Base-by-base conservation (phyloP, 805 yeast species). In the Candida vaughaniae region DNA sequence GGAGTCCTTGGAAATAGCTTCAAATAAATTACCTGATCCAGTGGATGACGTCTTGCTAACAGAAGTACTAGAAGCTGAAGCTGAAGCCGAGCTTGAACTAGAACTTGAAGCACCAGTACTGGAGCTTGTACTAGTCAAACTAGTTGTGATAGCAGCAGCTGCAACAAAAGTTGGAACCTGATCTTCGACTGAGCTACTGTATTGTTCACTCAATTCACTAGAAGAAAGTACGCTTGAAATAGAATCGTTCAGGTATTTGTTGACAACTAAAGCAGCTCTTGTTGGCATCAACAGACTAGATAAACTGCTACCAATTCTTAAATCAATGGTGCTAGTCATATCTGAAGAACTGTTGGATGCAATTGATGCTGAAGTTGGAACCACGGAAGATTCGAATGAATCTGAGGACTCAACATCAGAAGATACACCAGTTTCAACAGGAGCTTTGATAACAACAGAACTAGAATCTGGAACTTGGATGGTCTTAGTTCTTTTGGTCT, bases 21-120 rank as follows among this genome's bases (percentile, higher is more conserved):
- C 43, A 54, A 81, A 79, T n/a, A 82, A 59, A 43, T 74, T 69
- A 22, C 64, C 63, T 9, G 59, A 38, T 41, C 51, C 48, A 33
- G 34, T 36, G 18, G 33, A 34, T 31, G 48, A 28, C 6, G 29
- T 11, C 22, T 45, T 35, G n/a, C 41, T 30, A 18, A 40, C n/a
- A 7, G 41, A 30, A 16, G 45, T 12, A 25, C 42, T 29, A 16
- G 39, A 23, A 17, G 42, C 25, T 6, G 31, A 33, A 3, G 36
- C 16, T 25, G 32, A 18, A 5, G 31, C 2, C 12, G 42, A 34
- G n/a, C 36, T 20, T 12, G 39, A 23, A 12, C 15, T 22, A 6
- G 37, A 22, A 16, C 28, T 31, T 11, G 18, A 3, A 16, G 41
- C 30, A 18, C 15, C 31, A 7, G 41, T 26, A 16, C 36, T 20